These are phyloP conservation scores for Chrysoporthe deuterocubensis DNA, from an alignment of 2,329 filamentous ascomycete genomes.

Conservation along the genomic window DNA sequence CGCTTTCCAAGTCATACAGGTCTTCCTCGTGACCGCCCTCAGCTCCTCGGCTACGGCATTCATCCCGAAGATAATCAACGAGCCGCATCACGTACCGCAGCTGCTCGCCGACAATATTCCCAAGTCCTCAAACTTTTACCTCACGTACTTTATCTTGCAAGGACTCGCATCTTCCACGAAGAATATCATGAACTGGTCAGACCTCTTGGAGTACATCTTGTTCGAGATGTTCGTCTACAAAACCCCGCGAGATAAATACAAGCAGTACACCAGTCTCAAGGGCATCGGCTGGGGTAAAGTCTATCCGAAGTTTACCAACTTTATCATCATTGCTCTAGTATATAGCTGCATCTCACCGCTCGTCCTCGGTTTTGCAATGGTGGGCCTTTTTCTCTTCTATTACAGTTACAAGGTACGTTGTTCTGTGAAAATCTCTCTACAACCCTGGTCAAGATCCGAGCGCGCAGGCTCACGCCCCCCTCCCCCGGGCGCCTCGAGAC, in stretches of 20 bases:
- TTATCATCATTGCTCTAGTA: slow-evolving; percentile 73
- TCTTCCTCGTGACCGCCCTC: slow-evolving; percentile 82
- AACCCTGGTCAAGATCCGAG: not conserved
- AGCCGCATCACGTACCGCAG: slow-evolving; percentile 60
- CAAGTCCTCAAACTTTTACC: slow-evolving; percentile 76
- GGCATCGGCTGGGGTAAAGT: slow-evolving; percentile 78
- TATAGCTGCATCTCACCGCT: slow-evolving; percentile 86
- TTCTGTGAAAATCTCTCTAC: not conserved
- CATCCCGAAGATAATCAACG: slow-evolving; percentile 57
- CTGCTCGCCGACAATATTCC: slow-evolving; percentile 69
- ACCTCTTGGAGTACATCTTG: slow-evolving; percentile 49
- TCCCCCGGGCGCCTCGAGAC: not conserved
- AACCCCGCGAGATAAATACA: slow-evolving; percentile 76
- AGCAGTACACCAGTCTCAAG: slow-evolving; percentile 70
- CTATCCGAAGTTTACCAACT: slow-evolving; percentile 74
- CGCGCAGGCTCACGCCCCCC: not conserved
- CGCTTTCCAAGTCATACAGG: slow-evolving; percentile 78
- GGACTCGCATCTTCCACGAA: slow-evolving; percentile 54
- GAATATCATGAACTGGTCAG: slow-evolving; percentile 73
- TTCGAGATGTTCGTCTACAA: slow-evolving; percentile 76
- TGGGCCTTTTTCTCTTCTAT: slow-evolving; percentile 80
- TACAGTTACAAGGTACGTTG: slow-evolving; percentile 66
- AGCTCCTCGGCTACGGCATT: slow-evolving; percentile 73
- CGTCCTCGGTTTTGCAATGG: slow-evolving; percentile 77
- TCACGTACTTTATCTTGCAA: slow-evolving; percentile 43